These are phyloP conservation scores for Myriosclerotinia curreyana DNA, from an alignment of 2,329 filamentous ascomycete species.

Conservation along the genomic window DNA sequence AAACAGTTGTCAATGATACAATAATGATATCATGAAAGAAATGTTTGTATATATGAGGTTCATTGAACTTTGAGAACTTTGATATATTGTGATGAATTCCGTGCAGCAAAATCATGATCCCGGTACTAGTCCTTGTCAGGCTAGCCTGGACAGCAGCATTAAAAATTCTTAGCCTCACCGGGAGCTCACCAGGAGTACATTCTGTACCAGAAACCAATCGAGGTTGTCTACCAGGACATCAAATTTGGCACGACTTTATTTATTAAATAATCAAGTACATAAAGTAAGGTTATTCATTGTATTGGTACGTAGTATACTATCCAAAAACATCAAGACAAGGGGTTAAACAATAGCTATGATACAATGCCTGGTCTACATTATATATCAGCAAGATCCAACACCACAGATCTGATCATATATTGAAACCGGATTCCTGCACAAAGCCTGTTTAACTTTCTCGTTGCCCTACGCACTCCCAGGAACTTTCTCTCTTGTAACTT, in stretches of 20 bases:
- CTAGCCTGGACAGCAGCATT: background rate
- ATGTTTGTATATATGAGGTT: background rate
- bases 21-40: background rate
- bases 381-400: background rate
- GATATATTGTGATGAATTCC: background rate
- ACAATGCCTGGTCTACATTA: background rate
- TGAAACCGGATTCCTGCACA: too few relatives aligned
- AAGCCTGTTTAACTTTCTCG: background rate
- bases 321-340: background rate
- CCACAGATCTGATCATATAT: background rate
- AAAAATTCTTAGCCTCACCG: background rate
- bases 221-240: background rate
- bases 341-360: background rate
- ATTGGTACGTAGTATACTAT: too few relatives aligned
- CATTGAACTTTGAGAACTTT: background rate
- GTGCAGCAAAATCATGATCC: background rate
- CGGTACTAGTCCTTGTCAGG: background rate
- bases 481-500: background rate
- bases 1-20: background rate
- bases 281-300: background rate
- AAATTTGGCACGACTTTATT: background rate
- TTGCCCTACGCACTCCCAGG: background rate
- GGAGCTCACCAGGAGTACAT: background rate
- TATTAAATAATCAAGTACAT: rapidly evolving
- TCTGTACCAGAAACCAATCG: too few relatives aligned